Conservation (phyloP, 331 rosid species). For the Cydonia oblonga region DNA sequence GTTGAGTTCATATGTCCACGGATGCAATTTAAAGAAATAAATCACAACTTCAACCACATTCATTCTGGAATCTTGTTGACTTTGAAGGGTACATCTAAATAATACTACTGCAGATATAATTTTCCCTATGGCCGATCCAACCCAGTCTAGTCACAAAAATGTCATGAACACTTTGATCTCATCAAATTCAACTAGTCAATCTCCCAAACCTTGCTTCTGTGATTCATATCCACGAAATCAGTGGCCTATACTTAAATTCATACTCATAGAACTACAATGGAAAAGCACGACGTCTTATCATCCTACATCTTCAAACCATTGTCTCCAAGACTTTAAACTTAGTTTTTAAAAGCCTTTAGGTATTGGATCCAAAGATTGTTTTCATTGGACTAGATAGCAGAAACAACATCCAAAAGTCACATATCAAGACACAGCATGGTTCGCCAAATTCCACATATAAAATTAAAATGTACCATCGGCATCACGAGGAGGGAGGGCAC, state of each 20-base stretch:
- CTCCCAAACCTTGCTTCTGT: not conserved
- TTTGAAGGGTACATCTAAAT: not conserved
- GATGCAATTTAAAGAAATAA: not conserved
- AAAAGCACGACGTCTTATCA: not conserved
- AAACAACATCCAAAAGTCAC: not conserved
- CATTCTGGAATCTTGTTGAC: not conserved
- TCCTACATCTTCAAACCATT: not conserved
- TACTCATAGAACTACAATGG: not conserved
- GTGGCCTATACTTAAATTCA: not conserved
- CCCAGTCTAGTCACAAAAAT: not conserved
- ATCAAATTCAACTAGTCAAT: not conserved
- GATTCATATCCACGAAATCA: not conserved
- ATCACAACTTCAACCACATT: not conserved
- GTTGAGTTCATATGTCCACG: not conserved
- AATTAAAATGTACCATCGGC: constrained; percentile 50
- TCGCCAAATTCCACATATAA: not conserved
- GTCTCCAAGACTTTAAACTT: not conserved
- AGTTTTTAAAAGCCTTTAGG: not conserved
- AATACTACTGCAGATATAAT: not conserved
- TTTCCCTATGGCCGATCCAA: not conserved
- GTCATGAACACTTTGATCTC: not conserved
- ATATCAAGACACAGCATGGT: not conserved
- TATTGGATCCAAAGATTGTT: not conserved
- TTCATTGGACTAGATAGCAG: not conserved
- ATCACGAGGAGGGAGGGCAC: constrained; percentile 72